These are phyloP conservation scores for Leccinum angustisporum DNA, from an alignment of 1,284 basidiomycete species.

Conservation along the genomic window DNA sequence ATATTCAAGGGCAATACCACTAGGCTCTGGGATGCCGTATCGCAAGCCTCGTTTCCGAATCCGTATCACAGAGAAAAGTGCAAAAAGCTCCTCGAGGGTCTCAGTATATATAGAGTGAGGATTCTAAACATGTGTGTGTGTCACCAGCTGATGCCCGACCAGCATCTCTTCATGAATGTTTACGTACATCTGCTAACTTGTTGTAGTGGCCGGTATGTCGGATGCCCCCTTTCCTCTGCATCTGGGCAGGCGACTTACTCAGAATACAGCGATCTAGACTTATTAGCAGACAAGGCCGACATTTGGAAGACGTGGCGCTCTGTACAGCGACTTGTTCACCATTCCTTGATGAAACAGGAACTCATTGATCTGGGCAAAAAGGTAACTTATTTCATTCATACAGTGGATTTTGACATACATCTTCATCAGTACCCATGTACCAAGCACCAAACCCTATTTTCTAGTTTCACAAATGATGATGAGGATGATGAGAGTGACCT, in stretches of 20 bases:
- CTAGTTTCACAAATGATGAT: constrained; percentile 14
- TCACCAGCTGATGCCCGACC: constrained; percentile 9
- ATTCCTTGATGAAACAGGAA: constrained; percentile 15
- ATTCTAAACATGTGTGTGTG: neutral
- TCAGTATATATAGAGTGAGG: constrained; percentile 27
- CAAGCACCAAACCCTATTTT: constrained; percentile 10
- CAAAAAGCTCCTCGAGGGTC: constrained; percentile 3
- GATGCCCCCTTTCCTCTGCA: neutral
- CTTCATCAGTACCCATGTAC: constrained; percentile 15
- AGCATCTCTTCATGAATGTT: constrained; percentile 29
- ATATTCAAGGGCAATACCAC: neutral
- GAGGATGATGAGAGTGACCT: constrained; percentile 13
- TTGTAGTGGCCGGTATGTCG: constrained; percentile 7
- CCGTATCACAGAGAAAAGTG: constrained; percentile 8
- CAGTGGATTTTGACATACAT: neutral
- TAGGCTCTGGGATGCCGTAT: constrained; percentile 12
- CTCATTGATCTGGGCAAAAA: constrained; percentile 11
- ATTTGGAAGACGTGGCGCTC: constrained; percentile 20
- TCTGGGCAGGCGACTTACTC: neutral
- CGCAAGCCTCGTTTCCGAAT: neutral
- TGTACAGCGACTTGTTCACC: constrained; percentile 21
- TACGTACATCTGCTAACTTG: constrained; percentile 26
- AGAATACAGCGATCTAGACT: constrained; percentile 9
- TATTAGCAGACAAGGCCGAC: constrained; percentile 8
- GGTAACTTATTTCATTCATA: constrained; percentile 8